A percentile compares a stretch with the other conserved stretches of the same genome.
phyloP scores from a whole-genome alignment of 75 land plant species.

The Azolla pinnata region DNA sequence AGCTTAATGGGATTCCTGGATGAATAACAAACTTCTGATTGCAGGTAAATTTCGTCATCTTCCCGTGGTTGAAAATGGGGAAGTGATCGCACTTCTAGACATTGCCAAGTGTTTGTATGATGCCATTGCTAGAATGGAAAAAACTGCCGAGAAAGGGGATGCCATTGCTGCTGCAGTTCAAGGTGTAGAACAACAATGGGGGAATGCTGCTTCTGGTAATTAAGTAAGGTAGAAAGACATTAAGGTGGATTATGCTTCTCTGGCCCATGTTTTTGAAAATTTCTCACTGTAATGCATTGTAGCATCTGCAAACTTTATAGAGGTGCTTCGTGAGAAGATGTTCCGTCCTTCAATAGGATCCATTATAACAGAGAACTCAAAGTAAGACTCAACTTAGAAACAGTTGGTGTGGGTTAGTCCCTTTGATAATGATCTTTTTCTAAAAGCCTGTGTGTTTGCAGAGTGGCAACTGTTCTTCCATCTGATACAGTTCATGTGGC shows the following conservation, averaged over 20 bases:
- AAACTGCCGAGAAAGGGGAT: constrained; percentile 89
- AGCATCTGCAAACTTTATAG: constrained; percentile 67
- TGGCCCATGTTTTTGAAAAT: neutral
- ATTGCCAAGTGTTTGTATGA: constrained; percentile 87
- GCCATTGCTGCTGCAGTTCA: constrained; percentile 92
- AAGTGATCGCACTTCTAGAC: constrained; percentile 75
- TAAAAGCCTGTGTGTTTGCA: constrained; percentile 7
- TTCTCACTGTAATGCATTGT: constrained; percentile 1
- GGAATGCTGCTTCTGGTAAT: constrained; percentile 47
- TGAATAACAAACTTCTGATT: neutral
- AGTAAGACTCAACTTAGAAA: constrained; percentile 38
- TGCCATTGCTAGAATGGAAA: constrained; percentile 86
- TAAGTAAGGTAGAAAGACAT: neutral
- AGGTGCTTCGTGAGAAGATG: constrained; percentile 72
- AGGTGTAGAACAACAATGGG: constrained; percentile 79
- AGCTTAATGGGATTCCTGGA: neutral
- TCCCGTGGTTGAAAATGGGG: constrained; percentile 90
- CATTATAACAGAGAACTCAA: constrained; percentile 51
- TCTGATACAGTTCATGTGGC: constrained; percentile 78
- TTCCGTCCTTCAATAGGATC: constrained; percentile 82
- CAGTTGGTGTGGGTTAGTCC: no score
- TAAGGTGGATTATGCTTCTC: neutral
- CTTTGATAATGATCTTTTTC: no score
- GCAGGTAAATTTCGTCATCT: constrained; percentile 86
- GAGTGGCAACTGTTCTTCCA: constrained; percentile 73